These are phyloP conservation scores for Klebsormidium nitens DNA, from an alignment of 139 green algal genomes.

Conservation along the genomic window DNA sequence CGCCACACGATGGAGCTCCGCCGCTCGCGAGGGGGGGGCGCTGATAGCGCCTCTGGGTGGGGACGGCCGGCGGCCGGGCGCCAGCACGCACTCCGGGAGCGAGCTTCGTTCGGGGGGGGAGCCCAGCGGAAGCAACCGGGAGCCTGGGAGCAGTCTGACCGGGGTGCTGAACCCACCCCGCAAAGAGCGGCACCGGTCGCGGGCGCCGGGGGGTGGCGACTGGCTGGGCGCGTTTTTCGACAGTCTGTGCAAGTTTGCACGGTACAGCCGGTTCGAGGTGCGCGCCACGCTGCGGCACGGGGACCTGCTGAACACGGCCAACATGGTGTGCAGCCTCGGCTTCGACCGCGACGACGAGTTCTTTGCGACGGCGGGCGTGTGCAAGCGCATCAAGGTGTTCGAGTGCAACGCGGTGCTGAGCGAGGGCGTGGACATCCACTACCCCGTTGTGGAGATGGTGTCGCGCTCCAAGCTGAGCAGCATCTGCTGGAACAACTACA, in stretches of 20 bases:
- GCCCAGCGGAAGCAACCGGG: too few species aligned
- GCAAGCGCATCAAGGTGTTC: constrained; percentile 59
- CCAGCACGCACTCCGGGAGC: too few species aligned
- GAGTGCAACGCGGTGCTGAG: constrained; percentile 47
- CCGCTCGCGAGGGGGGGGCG: too few species aligned
- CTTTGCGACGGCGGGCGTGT: constrained; percentile 81
- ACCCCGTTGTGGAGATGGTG: constrained; percentile 66
- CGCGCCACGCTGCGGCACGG: constrained; percentile 48
- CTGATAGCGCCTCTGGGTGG: too few species aligned
- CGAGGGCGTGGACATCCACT: constrained; percentile 48
- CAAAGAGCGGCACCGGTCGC: too few species aligned
- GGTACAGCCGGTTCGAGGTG: constrained; percentile 36
- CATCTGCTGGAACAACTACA: constrained; percentile 74
- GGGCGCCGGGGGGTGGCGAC: too few species aligned
- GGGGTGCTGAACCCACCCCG: too few species aligned
- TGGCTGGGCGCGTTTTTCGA: constrained; percentile 46
- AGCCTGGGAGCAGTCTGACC: too few species aligned
- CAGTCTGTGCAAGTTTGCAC: constrained; percentile 50
- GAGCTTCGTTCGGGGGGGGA: too few species aligned
- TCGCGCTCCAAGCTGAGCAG: constrained; percentile 62
- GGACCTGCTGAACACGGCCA: constrained; percentile 45
- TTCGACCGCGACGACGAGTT: constrained; percentile 85
- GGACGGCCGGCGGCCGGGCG: too few species aligned
- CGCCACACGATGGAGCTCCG: constrained; percentile 28
- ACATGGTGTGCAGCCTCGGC: constrained; percentile 73